Evolutionary conservation across 2,329 filamentous ascomycete species (phyloP).

Genomic region (Trichoderma sp.): DNA sequence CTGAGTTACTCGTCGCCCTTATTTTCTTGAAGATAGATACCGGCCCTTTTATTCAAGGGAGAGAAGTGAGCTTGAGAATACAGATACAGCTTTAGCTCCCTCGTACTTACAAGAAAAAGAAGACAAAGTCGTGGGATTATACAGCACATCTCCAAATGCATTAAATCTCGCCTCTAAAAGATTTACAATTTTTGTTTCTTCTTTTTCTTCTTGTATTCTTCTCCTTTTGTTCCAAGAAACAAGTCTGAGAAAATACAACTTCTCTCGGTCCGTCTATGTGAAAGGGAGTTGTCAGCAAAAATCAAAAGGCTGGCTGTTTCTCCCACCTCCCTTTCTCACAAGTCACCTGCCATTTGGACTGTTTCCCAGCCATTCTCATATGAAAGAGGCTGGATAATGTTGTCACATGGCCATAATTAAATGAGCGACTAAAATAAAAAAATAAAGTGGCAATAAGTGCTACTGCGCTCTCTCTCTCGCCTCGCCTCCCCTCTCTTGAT

Average conservation of each 20-base stretch:
- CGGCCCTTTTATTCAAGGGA: neutral
- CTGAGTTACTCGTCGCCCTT: neutral
- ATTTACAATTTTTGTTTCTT: too few relatives aligned
- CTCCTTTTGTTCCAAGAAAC: neutral
- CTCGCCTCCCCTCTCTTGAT: too few relatives aligned
- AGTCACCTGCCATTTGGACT: neutral
- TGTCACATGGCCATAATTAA: neutral
- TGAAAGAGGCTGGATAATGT: neutral
- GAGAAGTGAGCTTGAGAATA: neutral
- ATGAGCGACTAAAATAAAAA: neutral
- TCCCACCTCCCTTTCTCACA: neutral
- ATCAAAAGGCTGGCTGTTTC: neutral
- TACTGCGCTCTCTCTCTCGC: neutral
- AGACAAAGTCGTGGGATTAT: too few relatives aligned
- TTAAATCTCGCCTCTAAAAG: neutral
- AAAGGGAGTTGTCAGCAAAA: neutral
- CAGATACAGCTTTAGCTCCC: too few relatives aligned
- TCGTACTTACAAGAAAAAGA: too few relatives aligned
- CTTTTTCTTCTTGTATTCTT: too few relatives aligned
- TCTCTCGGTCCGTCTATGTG: neutral
- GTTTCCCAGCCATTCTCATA: neutral
- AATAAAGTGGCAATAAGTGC: neutral
- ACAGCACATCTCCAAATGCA: too few relatives aligned
- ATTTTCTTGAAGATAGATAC: neutral
- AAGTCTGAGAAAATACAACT: neutral